These are phyloP conservation scores for Rhizopus sp. DNA, from an alignment of 371 early-diverging fungal species.

Conservation along the genomic window DNA sequence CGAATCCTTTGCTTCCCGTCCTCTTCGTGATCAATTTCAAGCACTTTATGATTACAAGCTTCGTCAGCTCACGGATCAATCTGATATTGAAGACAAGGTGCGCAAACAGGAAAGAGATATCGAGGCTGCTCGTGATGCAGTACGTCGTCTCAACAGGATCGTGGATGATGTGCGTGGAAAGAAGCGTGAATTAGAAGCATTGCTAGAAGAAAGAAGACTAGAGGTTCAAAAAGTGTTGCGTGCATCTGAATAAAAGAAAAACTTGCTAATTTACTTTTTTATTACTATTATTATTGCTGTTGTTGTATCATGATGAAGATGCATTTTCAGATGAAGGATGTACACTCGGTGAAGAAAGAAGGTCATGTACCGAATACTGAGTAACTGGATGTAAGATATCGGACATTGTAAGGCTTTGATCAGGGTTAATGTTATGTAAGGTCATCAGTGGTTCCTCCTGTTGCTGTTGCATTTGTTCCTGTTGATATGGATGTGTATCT, in stretches of 20 bases:
- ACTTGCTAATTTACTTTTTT: no score
- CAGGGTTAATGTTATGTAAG: no score
- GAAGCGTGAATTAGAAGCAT: conserved; percentile 46
- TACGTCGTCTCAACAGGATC: conserved; percentile 46
- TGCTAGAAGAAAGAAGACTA: conserved; percentile 31
- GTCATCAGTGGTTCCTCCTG: no score
- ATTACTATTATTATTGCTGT: background rate
- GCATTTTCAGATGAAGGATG: background rate
- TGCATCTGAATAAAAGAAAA: conserved; percentile 24
- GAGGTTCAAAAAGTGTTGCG: conserved; percentile 32
- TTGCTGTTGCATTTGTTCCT: no score
- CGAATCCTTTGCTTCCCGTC: conserved; percentile 45
- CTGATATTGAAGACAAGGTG: conserved; percentile 48
- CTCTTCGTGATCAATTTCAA: conserved; percentile 52
- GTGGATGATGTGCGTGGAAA: conserved; percentile 50
- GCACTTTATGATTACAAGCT: conserved; percentile 54
- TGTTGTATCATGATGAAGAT: background rate
- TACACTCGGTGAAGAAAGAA: no score
- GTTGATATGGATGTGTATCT: no score
- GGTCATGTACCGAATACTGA: no score
- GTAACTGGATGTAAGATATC: no score
- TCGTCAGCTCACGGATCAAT: conserved; percentile 49
- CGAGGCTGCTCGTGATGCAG: conserved; percentile 52
- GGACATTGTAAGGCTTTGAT: no score
- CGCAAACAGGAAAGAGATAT: conserved; percentile 54